A percentile compares a stretch with the other conserved stretches of the same genome.
These are phyloP conservation scores for Globisporangium cylindrosporum DNA, from an alignment of 352 stramenopile species.

Conservation along the genomic window DNA sequence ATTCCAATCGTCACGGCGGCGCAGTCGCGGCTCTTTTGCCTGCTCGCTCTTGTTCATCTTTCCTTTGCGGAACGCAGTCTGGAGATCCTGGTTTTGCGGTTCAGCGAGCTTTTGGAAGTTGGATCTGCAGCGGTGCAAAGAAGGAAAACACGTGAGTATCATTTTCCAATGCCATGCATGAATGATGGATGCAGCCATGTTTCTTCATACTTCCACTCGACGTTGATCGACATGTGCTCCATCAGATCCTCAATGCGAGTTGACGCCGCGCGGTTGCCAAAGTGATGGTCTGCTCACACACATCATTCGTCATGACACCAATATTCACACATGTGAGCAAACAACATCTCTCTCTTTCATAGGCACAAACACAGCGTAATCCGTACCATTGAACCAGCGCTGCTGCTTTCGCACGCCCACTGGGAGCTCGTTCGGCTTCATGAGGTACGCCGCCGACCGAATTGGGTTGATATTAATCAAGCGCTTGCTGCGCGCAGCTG, in stretches of 20 bases:
- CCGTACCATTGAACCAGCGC: constrained; percentile 79
- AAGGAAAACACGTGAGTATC: not conserved
- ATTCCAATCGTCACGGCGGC: constrained; percentile 72
- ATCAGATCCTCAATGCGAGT: constrained; percentile 79
- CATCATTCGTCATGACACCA: not conserved
- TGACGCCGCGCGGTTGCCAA: constrained; percentile 70
- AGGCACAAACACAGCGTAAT: not conserved
- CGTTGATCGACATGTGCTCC: constrained; percentile 86
- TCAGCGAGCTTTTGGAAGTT: constrained; percentile 84
- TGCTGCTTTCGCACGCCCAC: constrained; percentile 71
- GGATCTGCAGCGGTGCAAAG: constrained; percentile 19
- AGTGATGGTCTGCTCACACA: constrained; percentile 62
- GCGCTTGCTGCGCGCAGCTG: constrained; percentile 58
- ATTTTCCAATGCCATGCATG: not conserved
- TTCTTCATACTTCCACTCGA: constrained; percentile 62
- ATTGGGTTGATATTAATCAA: constrained; percentile 83
- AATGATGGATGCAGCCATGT: not conserved
- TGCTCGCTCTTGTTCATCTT: constrained; percentile 33
- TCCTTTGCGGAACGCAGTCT: constrained; percentile 71
- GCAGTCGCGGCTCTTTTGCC: constrained; percentile 34
- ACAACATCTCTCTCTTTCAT: not conserved
- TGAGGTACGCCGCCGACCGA: constrained; percentile 58
- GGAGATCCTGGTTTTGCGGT: constrained; percentile 68
- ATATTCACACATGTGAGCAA: not conserved
- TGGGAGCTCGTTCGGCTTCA: constrained; percentile 66